Evolutionary conservation across 2,329 filamentous ascomycete genomes (phyloP).

Genomic region (Phoma sp.): DNA sequence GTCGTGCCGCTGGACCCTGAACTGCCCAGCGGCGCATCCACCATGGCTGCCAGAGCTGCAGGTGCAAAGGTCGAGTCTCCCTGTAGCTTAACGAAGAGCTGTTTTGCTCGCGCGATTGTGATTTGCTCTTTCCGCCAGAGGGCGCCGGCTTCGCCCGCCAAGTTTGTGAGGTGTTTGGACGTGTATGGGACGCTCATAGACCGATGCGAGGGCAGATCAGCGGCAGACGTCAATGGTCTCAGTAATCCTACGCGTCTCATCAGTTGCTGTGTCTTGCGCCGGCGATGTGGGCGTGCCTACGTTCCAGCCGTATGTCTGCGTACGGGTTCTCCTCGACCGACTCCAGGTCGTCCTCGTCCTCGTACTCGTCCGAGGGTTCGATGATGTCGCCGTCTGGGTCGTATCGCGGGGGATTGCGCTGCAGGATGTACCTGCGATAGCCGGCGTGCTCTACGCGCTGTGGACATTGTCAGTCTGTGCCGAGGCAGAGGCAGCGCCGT

Average conservation of each 20-base stretch:
- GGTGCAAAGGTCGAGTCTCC: constrained; percentile 75
- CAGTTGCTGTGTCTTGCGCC: background rate
- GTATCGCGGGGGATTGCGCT: constrained; percentile 72
- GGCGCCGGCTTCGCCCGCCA: constrained; percentile 71
- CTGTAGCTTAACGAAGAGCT: constrained; percentile 73
- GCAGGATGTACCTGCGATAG: constrained; percentile 74
- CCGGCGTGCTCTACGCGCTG: constrained; percentile 77
- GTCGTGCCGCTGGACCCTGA: constrained; percentile 21
- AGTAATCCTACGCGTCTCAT: constrained; percentile 65
- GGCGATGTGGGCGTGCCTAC: constrained; percentile 54
- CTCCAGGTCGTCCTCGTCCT: constrained; percentile 67
- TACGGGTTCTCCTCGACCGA: constrained; percentile 75
- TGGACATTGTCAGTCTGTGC: constrained; percentile 28
- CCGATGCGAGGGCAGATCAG: constrained; percentile 76
- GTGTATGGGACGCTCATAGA: constrained; percentile 77
- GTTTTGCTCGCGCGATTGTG: constrained; percentile 75
- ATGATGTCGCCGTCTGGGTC: constrained; percentile 82
- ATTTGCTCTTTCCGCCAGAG: constrained; percentile 78
- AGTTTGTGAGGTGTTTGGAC: constrained; percentile 73
- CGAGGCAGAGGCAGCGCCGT: constrained; percentile 11
- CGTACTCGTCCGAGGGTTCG: constrained; percentile 73
- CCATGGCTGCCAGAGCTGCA: constrained; percentile 59
- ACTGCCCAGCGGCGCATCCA: constrained; percentile 35
- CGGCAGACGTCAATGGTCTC: constrained; percentile 75
- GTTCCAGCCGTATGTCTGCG: constrained; percentile 71